Evolutionary conservation across 495 filamentous ascomycete genomes (phyloP).

Genomic region (Poronia punctata): DNA sequence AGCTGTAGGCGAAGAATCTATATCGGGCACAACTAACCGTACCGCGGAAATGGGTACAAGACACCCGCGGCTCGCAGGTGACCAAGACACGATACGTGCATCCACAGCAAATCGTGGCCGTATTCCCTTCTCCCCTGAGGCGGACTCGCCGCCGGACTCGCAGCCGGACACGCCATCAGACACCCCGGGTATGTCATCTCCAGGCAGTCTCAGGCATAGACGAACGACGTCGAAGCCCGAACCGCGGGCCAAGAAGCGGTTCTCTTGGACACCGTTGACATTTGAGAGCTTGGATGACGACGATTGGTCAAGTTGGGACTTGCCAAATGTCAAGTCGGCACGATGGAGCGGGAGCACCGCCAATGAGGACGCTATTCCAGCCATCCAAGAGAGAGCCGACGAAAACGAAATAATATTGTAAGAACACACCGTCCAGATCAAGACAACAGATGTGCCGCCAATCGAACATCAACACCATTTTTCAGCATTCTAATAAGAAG

Average conservation of each 20-base stretch:
- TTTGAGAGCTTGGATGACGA: conserved; percentile 54
- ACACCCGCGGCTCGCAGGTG: conserved; percentile 19
- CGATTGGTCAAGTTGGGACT: conserved; percentile 69
- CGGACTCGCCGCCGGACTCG: no score
- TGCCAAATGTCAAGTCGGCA: conserved; percentile 39
- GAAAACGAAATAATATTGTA: conserved; percentile 36
- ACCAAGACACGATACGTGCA: conserved; percentile 35
- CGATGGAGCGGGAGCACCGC: conserved; percentile 45
- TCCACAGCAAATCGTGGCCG: conserved; percentile 18
- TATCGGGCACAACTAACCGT: conserved; percentile 38
- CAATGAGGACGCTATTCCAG: conserved; percentile 36
- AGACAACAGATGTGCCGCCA: background rate
- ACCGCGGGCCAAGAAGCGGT: conserved; percentile 31
- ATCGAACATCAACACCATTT: background rate
- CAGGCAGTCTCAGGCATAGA: conserved; percentile 20
- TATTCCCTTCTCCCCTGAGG: conserved; percentile 17
- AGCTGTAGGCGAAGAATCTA: conserved; percentile 86
- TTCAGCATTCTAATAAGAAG: conserved; percentile 7
- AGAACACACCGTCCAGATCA: conserved; percentile 16
- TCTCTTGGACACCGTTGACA: conserved; percentile 42
- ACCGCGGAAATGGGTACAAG: conserved; percentile 21
- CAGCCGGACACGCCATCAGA: conserved; percentile 11
- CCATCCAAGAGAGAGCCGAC: conserved; percentile 30
- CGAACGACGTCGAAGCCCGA: conserved; percentile 16
- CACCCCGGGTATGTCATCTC: conserved; percentile 14